phyloP scores from a whole-genome alignment of 1,284 basidiomycete genomes.

The Marasmius fiardii region DNA sequence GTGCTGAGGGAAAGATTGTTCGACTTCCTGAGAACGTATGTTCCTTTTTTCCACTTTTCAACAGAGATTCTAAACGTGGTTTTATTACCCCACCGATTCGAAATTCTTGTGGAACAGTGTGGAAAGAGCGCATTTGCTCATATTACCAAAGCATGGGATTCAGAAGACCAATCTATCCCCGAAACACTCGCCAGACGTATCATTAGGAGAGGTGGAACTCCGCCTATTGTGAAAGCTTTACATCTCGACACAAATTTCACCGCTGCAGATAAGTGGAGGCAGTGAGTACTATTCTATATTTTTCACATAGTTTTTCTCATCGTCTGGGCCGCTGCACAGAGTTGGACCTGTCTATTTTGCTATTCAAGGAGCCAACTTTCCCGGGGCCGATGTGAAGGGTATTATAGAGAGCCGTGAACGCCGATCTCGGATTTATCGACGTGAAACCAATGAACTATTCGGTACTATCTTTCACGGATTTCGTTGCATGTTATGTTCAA shows the following conservation, averaged over 20 bases:
- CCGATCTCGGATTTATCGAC: background rate
- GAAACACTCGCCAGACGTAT: constrained; percentile 20
- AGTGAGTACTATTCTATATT: constrained; percentile 7
- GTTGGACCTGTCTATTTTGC: constrained; percentile 28
- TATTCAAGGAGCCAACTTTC: constrained; percentile 24
- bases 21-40: constrained; percentile 20
- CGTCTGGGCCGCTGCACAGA: constrained; percentile 13
- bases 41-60: background rate
- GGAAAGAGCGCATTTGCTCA: constrained; percentile 37
- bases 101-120: constrained; percentile 25
- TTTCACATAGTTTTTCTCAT: background rate
- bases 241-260: constrained; percentile 40
- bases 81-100: too few relatives aligned
- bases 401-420: constrained; percentile 19
- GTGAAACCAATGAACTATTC: background rate
- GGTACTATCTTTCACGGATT: too few relatives aligned
- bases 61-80: too few relatives aligned
- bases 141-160: constrained; percentile 28
- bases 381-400: constrained; percentile 19
- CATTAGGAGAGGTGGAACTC: constrained; percentile 21
- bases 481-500: background rate
- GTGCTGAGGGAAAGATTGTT: constrained; percentile 19
- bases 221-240: constrained; percentile 38
- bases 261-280: constrained; percentile 27
- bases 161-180: constrained; percentile 32